Evolutionary conservation across 257 asterid species (phyloP).

Genomic region (Scutellaria barbata): DNA sequence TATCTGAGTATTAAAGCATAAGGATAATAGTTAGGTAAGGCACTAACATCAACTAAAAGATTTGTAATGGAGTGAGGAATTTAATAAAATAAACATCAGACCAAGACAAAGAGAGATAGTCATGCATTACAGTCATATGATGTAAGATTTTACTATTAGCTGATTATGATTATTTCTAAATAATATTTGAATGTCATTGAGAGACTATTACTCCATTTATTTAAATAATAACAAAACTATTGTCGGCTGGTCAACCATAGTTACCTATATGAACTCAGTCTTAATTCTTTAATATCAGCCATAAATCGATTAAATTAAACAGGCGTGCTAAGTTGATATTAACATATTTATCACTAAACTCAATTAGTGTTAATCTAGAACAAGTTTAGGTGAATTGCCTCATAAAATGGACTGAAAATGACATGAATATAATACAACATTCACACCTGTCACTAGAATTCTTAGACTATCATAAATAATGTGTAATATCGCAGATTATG

Average conservation of each 20-base stretch:
- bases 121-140: constrained; percentile 28
- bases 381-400: constrained; percentile 45
- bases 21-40: constrained; percentile 45
- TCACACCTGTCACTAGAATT: constrained; percentile 34
- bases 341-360: constrained; percentile 41
- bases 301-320: constrained; percentile 26
- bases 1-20: constrained; percentile 33
- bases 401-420: constrained; percentile 33
- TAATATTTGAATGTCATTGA: constrained; percentile 22
- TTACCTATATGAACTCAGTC: constrained; percentile 25
- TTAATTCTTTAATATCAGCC: constrained; percentile 28
- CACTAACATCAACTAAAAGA: constrained; percentile 30
- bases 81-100: not conserved
- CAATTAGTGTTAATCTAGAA: constrained; percentile 33
- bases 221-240: constrained; percentile 20
- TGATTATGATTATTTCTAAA: constrained; percentile 5
- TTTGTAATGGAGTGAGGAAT: constrained; percentile 16
- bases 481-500: constrained; percentile 15
- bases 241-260: constrained; percentile 45
- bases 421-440: constrained; percentile 28
- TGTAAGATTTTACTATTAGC: constrained; percentile 33
- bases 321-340: constrained; percentile 37
- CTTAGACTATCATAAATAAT: not conserved
- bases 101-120: constrained; percentile 7
- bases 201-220: constrained; percentile 18